Base-by-base conservation (phyloP, 2,329 filamentous ascomycete genomes). In the Incumbomyces delicatus region DNA sequence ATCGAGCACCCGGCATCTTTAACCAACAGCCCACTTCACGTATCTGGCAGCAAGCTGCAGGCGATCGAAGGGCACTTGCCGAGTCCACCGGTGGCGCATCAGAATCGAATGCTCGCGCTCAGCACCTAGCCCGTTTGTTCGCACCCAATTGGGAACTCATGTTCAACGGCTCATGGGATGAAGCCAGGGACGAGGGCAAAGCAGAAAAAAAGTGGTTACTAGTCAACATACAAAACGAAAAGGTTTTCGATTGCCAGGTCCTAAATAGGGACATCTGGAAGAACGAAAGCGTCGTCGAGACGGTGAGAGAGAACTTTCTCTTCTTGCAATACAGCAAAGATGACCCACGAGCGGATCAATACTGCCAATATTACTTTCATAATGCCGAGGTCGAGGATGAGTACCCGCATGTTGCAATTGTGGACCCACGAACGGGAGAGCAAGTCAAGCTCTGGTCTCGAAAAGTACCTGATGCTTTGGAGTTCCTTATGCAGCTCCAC, bases 231-330 rank as follows among this genome's bases (percentile, higher is more conserved):
- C 92, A 98, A 66, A 89, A 98, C 61, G 80, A 86, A 54, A 85
- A 85, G 31, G 82, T 95, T 59, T 98, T 98, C 64, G 85, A 92
- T 64, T 98, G 92, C 64, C 92, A 98, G 63, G 77, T 86, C 2
- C 72, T 98, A 14, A 98, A 98, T 62, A 78, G 92, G 37, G 92
- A 98, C 62, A 80, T 96, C 45, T 98, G 92, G 92, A 95, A 95
- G 67, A 85, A 95, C 57, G 66, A 77, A 14, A 76, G 81, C 2
- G 80, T 98, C 48, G 79, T 77, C 57, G 80, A 85, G n/a, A 78
- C 94, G 1, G 74, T 98, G 27, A 78, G 78, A 58, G 90, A 95
- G 61, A 89, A 94, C 67, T 98, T 98, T 63, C 77, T 98, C 56
- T 98, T 98, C 66, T 70, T 98, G 58, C 92, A 98, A 61, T 96